A percentile compares a stretch with the other conserved stretches of the same genome.
These are phyloP conservation scores for Diplodia seriata DNA, from an alignment of 2,329 filamentous ascomycete genomes.

Conservation along the genomic window DNA sequence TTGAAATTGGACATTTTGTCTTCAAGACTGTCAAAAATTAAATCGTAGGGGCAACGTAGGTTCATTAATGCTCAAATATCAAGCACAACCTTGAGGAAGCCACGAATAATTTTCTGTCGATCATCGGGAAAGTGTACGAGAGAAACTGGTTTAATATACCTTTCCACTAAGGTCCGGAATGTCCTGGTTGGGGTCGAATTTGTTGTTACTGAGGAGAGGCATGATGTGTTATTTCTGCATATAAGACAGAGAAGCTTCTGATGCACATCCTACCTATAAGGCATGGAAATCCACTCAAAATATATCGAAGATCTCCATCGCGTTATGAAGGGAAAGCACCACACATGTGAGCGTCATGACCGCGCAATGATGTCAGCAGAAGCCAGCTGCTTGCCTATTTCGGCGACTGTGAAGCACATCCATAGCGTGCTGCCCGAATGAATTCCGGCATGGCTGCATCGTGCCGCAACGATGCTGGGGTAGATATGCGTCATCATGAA, in stretches of 20 bases:
- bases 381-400: conserved; percentile 16
- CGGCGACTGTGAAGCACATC: conserved; percentile 13
- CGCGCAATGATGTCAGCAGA: conserved; percentile 21
- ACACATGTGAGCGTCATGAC: conserved; percentile 24
- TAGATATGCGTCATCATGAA: not conserved
- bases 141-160: conserved; percentile 34
- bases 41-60: too few relatives aligned
- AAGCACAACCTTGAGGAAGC: not conserved
- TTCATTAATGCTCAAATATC: too few relatives aligned
- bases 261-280: too few relatives aligned
- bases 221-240: not conserved
- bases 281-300: not conserved
- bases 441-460: not conserved
- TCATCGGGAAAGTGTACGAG: not conserved
- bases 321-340: not conserved
- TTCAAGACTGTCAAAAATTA: too few relatives aligned
- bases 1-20: not conserved
- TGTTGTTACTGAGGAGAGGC: conserved; percentile 41
- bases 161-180: conserved; percentile 52
- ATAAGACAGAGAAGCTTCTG: not conserved
- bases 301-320: not conserved
- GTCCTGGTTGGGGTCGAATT: conserved; percentile 50
- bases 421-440: not conserved
- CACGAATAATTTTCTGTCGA: not conserved
- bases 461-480: not conserved